A percentile compares a stretch with the other conserved stretches of the same genome.
phyloP scores from a whole-genome alignment of 805 yeast species.

The Metschnikowia reukaufii region DNA sequence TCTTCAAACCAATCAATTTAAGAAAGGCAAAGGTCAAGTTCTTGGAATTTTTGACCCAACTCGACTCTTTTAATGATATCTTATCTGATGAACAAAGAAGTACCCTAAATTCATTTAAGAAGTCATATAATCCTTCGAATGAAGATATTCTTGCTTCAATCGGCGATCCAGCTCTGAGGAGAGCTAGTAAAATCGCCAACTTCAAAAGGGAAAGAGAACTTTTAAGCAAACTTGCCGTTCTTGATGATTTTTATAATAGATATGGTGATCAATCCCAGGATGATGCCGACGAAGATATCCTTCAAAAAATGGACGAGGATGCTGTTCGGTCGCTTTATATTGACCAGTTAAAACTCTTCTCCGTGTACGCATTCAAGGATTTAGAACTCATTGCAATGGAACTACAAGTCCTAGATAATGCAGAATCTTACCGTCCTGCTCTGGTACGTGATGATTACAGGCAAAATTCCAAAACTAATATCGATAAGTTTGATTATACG shows the following conservation, averaged over 20 bases:
- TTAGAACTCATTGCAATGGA: constrained; percentile 68
- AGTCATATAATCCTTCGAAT: constrained; percentile 41
- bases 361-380: constrained; percentile 53
- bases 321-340: constrained; percentile 52
- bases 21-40: constrained; percentile 39
- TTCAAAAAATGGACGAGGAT: constrained; percentile 60
- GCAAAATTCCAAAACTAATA: constrained; percentile 10
- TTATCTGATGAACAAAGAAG: constrained; percentile 37
- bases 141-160: constrained; percentile 29
- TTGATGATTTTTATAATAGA: constrained; percentile 31
- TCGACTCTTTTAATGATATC: constrained; percentile 25
- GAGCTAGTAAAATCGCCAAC: constrained; percentile 73
- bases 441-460: constrained; percentile 22
- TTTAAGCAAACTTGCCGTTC: constrained; percentile 39
- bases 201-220: constrained; percentile 61
- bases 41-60: constrained; percentile 30
- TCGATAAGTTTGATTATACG: constrained; percentile 51
- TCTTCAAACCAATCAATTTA: constrained; percentile 28
- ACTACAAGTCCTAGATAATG: constrained; percentile 53
- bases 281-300: constrained; percentile 19
- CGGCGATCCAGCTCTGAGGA: constrained; percentile 43
- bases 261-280: constrained; percentile 6
- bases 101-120: constrained; percentile 42
- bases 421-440: neutral
- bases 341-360: constrained; percentile 53